Base-by-base conservation (phyloP, 495 filamentous ascomycete species). In the Chlorociboria aeruginascens region DNA sequence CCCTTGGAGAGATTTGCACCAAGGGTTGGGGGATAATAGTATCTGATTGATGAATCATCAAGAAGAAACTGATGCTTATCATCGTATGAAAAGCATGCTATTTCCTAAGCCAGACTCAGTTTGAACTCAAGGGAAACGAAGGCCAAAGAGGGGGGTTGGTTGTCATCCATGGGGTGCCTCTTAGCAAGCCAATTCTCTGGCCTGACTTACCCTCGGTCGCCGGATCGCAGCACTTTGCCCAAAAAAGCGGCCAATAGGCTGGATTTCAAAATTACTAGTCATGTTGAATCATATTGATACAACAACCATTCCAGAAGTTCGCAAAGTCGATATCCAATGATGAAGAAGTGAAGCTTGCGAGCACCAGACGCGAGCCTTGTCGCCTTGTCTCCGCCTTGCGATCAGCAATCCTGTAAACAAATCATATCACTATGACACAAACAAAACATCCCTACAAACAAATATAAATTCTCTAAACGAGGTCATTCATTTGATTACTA, bases 81-180 rank as follows among this genome's bases (percentile, higher is more conserved):
- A 65, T 96, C 87, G 63, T 88, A 96, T 0, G 90, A 97, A 62
- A 96, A 98, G 61, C 69, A 85, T 2, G 86, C 71, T 43, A 96
- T 85, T 67, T 98, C 92, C 82, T 89, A 32, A 1, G 20, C 20
- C 20, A 25, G 4, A 25, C 1, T 25, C 20, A 25, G 20, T 4
- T 25, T 25, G 20, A 17, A 42, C 25, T 20, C 29, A 30, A 25
- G 20, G 3, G 46, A 50, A 16, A 34, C 6, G 17, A 50, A 29
- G 33, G 13, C 48, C n/a, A 13, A 25, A 11, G 29, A 37, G 20
- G 11, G 11, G 20, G 20, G 1, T 25, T 25, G 4, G 20, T 25
- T 25, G 8, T 25, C 1, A 25, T 25, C 20, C 4, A 25, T 1
- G 20, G 20, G 20, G 20, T 25, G 20, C 20, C 20, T 2, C 20